Base-by-base conservation (phyloP, 1,139 yeast species). In the Hyphopichia khmerensis region DNA sequence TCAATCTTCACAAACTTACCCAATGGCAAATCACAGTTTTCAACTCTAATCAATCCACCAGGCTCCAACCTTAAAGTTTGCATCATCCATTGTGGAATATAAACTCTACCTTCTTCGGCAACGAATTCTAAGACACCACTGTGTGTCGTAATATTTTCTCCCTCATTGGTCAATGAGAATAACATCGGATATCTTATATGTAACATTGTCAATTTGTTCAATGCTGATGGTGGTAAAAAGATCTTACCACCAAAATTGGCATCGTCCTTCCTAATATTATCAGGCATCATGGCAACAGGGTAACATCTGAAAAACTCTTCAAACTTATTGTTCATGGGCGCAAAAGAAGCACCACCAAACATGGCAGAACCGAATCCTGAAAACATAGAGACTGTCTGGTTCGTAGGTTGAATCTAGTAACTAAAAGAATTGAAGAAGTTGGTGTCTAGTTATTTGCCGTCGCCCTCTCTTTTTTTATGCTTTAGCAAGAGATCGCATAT, bases 41-140 rank as follows among this genome's bases (percentile, higher is more conserved):
- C 75, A 35, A 95, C 78, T 50, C 85, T 85, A 21, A 93, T 68
- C 48, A 95, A 69, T 21, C 88, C 79, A 0, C 99, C 99, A 0
- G 96, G 88, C 39, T 77, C 77, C 11, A 87, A 67, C 31, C 75
- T 71, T 38, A 95, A 66, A 0, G 96, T 87, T 39, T 68, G 76
- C 90, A 93, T 82, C 95, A 93, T 91, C 99, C 99, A 95, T 55
- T 88, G 91, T 0, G 99, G 99, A 36, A 93, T 60, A 60, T 95
- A 95, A 3, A 82, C 95, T 46, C 99, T 75, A 16, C 99, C 99
- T 68, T 95, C 99, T 60, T 93, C 99, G 0, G 99, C 97, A 27
- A 87, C 87, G 60, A 95, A 95, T 65, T 95, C 99, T 51, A 95
- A 69, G 14, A 95, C 99, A 55, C 99, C 99, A 39, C 93, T 87